Percentiles rank a stretch among this genome's conserved stretches.
Evolutionary conservation across 2,329 filamentous ascomycete genomes (phyloP).

Genomic region (Polytolypa hystricis): DNA sequence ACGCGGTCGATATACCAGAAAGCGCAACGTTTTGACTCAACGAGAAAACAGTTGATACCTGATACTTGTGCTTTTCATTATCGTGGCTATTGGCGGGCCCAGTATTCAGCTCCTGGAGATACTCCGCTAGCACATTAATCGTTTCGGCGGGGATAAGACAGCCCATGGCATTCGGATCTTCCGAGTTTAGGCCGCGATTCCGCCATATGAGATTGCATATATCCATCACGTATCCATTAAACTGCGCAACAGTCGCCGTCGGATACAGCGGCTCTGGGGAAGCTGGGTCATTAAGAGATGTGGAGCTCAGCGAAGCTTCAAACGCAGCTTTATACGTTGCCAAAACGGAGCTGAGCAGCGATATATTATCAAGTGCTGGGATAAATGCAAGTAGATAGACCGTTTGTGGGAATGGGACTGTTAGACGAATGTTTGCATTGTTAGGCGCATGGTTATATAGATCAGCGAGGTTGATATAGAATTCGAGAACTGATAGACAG

Average conservation of each 20-base stretch:
- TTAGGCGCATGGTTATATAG: conserved; percentile 44
- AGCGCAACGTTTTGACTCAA: conserved; percentile 38
- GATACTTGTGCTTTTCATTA: conserved; percentile 19
- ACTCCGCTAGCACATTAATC: conserved; percentile 31
- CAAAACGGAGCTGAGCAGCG: conserved; percentile 58
- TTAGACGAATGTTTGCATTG: conserved; percentile 50
- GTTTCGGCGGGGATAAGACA: conserved; percentile 41
- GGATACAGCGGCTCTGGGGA: conserved; percentile 37
- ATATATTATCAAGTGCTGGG: conserved; percentile 50
- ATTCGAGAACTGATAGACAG: conserved; percentile 49
- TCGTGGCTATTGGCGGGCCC: conserved; percentile 13
- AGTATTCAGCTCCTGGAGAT: conserved; percentile 30
- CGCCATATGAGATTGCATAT: conserved; percentile 77
- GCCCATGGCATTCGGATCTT: conserved; percentile 50
- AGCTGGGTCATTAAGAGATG: conserved; percentile 22
- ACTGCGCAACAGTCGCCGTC: conserved; percentile 51
- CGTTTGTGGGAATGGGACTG: conserved; percentile 55
- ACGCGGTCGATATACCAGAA: conserved; percentile 35
- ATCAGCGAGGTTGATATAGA: conserved; percentile 55
- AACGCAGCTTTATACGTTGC: conserved; percentile 64
- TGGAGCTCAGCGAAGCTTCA: conserved; percentile 46
- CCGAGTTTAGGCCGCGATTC: conserved; percentile 54
- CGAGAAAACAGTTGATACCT: conserved; percentile 34
- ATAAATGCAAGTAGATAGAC: conserved; percentile 63
- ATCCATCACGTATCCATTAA: conserved; percentile 81